Base-by-base conservation (phyloP, 805 yeast genomes). In the Yamadazyma akitaensis region DNA sequence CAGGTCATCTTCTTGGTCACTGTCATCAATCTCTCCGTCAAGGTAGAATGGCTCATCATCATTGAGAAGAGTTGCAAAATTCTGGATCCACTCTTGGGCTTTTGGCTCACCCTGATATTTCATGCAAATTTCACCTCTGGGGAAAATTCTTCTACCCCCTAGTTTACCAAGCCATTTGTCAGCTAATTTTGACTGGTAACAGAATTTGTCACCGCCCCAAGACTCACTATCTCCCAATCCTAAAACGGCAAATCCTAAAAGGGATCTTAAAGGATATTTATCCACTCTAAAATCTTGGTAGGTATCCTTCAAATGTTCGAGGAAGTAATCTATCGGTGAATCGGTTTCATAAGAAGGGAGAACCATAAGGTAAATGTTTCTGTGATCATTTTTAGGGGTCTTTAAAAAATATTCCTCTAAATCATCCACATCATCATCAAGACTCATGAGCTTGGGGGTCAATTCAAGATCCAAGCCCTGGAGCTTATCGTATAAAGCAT, bases 341-440 rank as follows among this genome's bases (percentile, higher is more conserved):
- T 90, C 97, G 0, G 91, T 86, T 53, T 89, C 97, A 60, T 90
- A 90, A 0, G 96, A 88, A 1, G 97, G 97, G 28, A 90, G 70
- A 13, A 90, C 88, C 48, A 90, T 53, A 32, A 91, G 61, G 57
- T 88, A 90, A 11, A 88, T 65, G 35, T 78, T 66, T 45, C 81
- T 76, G 24, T 53, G 58, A 8, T 49, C 60, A 36, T 57, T 53
- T 8, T 52, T 51, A 5, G 96, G 95, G 10, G 81, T 74, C 42
- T 76, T 77, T 40, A 88, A 72, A 61, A 90, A 90, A 62, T 79
- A 90, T 48, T 85, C 85, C 57, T 91, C 97, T 43, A 88, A 67
- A 64, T 91, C 96, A 52, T 84, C 85, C 14, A 91, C 70, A 54
- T 80, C 85, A 49, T 90, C 92, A 63, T 91, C 97, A 44, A 90